Percentiles rank a stretch among this genome's conserved stretches.
Conservation (phyloP, 495 filamentous ascomycete species). For the Penicillium turbatum region DNA sequence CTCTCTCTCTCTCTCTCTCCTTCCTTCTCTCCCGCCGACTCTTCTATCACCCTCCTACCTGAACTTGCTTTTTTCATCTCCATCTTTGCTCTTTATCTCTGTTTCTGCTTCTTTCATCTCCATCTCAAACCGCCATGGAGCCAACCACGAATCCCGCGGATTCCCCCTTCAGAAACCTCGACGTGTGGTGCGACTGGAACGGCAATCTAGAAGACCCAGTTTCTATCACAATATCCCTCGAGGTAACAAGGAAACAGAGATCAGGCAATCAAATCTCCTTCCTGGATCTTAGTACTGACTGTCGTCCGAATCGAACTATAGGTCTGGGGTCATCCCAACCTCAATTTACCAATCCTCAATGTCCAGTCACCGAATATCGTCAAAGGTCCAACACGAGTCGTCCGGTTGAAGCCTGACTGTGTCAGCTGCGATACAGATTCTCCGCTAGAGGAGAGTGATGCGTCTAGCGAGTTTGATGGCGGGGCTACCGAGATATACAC, state of each 20-base stretch:
- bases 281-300: not conserved
- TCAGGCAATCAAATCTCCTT: not conserved
- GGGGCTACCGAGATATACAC: not conserved
- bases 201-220: constrained; percentile 26
- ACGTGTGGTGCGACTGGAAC: constrained; percentile 33
- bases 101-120: not conserved
- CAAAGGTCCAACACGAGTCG: not conserved
- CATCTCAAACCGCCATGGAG: not conserved
- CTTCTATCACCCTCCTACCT: not conserved
- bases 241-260: constrained; percentile 21
- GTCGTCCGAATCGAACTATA: not conserved
- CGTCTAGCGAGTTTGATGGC: not conserved
- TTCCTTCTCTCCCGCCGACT: not conserved
- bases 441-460: not conserved
- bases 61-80: not conserved
- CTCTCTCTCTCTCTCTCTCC: not conserved
- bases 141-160: not conserved
- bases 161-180: constrained; percentile 27
- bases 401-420: not conserved
- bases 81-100: constrained; percentile 6
- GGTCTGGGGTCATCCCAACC: not conserved
- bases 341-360: constrained; percentile 1
- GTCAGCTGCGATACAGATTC: not conserved
- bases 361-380: not conserved
- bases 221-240: constrained; percentile 27